These are phyloP conservation scores for Sugiyamaella lignohabitans DNA, from an alignment of 805 yeast species.

Conservation along the genomic window DNA sequence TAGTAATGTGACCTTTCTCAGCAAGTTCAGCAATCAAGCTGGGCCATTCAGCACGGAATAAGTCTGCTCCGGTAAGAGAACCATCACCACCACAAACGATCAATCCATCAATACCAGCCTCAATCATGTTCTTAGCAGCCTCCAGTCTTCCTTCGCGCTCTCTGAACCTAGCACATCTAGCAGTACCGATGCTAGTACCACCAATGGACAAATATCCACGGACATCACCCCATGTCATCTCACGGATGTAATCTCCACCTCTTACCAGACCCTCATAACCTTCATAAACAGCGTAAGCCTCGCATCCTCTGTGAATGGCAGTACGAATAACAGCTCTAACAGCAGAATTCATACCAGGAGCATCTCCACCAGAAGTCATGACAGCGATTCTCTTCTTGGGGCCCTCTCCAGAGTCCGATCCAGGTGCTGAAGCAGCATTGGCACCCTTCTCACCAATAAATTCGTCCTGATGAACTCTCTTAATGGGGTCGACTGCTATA, in stretches of 20 bases:
- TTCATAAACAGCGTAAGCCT: slow-evolving; percentile 84
- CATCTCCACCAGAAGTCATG: slow-evolving; percentile 98
- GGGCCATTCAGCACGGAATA: slow-evolving; percentile 94
- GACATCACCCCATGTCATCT: slow-evolving; percentile 90
- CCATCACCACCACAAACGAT: slow-evolving; percentile 99
- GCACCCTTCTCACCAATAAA: slow-evolving; percentile 1
- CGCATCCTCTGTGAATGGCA: slow-evolving; percentile 81
- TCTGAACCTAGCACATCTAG: slow-evolving; percentile 79
- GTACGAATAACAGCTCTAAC: slow-evolving; percentile 94
- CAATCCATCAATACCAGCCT: slow-evolving; percentile 86
- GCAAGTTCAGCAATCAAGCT: slow-evolving; percentile 68
- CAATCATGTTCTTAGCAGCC: slow-evolving; percentile 80
- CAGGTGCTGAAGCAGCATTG: slow-evolving; percentile 13
- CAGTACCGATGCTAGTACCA: slow-evolving; percentile 96
- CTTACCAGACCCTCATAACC: slow-evolving; percentile 90
- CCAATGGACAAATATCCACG: slow-evolving; percentile 90
- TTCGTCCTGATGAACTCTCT: not conserved
- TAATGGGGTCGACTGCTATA: slow-evolving; percentile 4
- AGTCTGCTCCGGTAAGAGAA: slow-evolving; percentile 94
- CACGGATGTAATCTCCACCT: slow-evolving; percentile 73
- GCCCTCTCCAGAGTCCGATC: slow-evolving; percentile 14
- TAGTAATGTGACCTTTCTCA: slow-evolving; percentile 47
- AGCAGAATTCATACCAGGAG: slow-evolving; percentile 97
- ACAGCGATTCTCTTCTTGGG: slow-evolving; percentile 68
- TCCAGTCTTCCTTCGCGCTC: slow-evolving; percentile 77